Base-by-base conservation (phyloP, 2,329 filamentous ascomycete species). In the Ophiosphaerella narmari region DNA sequence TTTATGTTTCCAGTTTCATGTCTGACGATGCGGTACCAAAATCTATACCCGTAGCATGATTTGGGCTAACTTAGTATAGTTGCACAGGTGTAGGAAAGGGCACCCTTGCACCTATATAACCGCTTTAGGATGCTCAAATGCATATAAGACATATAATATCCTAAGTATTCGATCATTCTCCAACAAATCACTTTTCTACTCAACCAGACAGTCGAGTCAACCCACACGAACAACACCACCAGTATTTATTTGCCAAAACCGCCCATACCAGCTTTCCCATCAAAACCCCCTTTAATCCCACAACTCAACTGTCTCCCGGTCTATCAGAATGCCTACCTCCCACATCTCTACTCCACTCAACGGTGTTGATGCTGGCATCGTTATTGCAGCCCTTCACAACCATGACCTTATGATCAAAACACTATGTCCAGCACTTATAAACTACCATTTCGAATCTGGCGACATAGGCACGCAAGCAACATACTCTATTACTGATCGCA, bases 361-460 rank as follows among this genome's bases (percentile, higher is more conserved):
- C 42, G 57, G 58, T 52, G 44, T 70, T 41, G 41, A 56, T 36
- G 51, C 57, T 46, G 40, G 54, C 12, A 46, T 59, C 41, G 64
- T 74, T 54, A 62, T 75, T 47, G 55, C 62, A 40, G 66, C 67
- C 14, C 66, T 75, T 5, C 72, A 74, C 66, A 71, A 72, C 63
- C 73, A 74, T 55, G 71, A 72, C 5, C 58, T 69, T 42, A 74
- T 74, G 68, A 74, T 75, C 60, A 69, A 67, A 43, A 72, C 70
- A 8, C 66, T 74, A 16, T 71, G 67, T 34, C 71, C 72, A 2
- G 62, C 65, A 0, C 62, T 73, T 38, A 57, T 73, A 42, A 66
- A 63, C 50, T 70, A 71, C 55, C 50, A 60, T 11, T 67, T 74
- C 51, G 57, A 67, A 6, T 68, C 67, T 9, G 71, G 71, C 32